phyloP scores from a whole-genome alignment of 495 filamentous ascomycete genomes.

The Penicillium subrubescens region DNA sequence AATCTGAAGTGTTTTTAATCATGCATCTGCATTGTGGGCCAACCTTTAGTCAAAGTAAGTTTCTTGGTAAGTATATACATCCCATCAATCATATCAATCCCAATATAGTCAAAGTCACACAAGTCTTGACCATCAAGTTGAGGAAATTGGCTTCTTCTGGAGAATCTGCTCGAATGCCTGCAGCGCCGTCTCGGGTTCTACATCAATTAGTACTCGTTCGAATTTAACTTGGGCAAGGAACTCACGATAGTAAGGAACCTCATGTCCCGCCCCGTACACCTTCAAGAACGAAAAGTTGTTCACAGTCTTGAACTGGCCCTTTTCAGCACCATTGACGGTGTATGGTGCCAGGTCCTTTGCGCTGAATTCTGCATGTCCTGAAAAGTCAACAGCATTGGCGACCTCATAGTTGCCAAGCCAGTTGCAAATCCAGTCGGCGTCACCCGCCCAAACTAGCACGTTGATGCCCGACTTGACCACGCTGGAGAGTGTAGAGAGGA shows the following conservation, averaged over 20 bases:
- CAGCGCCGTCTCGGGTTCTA: conserved; percentile 47
- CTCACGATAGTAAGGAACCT: conserved; percentile 51
- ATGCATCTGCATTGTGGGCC: neutral
- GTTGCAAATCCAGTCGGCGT: conserved; percentile 61
- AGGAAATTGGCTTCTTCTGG: conserved; percentile 23
- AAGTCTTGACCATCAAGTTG: conserved; percentile 4
- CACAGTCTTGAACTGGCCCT: conserved; percentile 52
- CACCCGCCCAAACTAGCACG: conserved; percentile 58
- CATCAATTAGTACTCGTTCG: conserved; percentile 3
- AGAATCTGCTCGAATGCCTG: conserved; percentile 58
- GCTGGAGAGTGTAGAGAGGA: conserved; percentile 46
- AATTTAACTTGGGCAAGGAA: neutral
- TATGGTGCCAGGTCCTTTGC: conserved; percentile 41
- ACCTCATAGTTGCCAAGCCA: conserved; percentile 49
- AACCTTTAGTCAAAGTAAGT: neutral
- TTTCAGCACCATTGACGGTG: conserved; percentile 48
- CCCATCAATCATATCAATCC: neutral
- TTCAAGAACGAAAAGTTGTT: conserved; percentile 54
- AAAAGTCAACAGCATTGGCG: conserved; percentile 46
- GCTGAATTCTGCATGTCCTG: conserved; percentile 40
- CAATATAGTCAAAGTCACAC: neutral
- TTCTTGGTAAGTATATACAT: neutral
- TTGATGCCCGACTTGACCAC: conserved; percentile 52
- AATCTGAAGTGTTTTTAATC: neutral
- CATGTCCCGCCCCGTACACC: conserved; percentile 57